Evolutionary conservation across 2,329 filamentous ascomycete species (phyloP).

Genomic region (Hypoxylon sp.): DNA sequence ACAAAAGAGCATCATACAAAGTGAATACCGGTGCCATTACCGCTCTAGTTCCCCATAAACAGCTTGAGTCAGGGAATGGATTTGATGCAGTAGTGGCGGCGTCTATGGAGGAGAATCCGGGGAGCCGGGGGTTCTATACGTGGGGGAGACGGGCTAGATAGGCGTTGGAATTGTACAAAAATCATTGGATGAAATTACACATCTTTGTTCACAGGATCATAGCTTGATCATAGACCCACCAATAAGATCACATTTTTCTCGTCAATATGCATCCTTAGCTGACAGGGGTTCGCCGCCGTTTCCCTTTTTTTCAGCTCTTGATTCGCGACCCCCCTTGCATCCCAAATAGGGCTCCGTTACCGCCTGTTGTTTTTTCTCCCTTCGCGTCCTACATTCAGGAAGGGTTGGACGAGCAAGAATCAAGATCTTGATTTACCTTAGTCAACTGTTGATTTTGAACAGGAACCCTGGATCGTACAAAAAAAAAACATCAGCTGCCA

Average conservation of each 20-base stretch:
- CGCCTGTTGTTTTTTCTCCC: slow-evolving; percentile 6
- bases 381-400: not conserved
- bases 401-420: slow-evolving; percentile 1
- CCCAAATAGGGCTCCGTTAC: slow-evolving; percentile 12
- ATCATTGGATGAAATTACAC: slow-evolving; percentile 14
- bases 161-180: slow-evolving; percentile 1
- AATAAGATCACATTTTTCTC: slow-evolving; percentile 21
- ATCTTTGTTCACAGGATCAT: slow-evolving; percentile 26
- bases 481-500: not conserved
- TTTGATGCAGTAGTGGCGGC: too few relatives aligned
- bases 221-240: slow-evolving; percentile 24
- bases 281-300: slow-evolving; percentile 17
- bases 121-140: too few relatives aligned
- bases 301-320: slow-evolving; percentile 19
- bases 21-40: too few relatives aligned
- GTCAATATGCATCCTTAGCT: slow-evolving; percentile 12
- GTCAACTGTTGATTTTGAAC: not conserved
- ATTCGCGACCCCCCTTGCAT: slow-evolving; percentile 3
- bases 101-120: too few relatives aligned
- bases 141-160: too few relatives aligned
- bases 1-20: too few relatives aligned
- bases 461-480: slow-evolving; percentile 10
- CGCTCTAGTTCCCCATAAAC: too few relatives aligned
- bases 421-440: slow-evolving; percentile 5
- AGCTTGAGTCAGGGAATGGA: too few relatives aligned